These are phyloP conservation scores for Capsicum chinense DNA, from an alignment of 257 asterid species.

Conservation along the genomic window DNA sequence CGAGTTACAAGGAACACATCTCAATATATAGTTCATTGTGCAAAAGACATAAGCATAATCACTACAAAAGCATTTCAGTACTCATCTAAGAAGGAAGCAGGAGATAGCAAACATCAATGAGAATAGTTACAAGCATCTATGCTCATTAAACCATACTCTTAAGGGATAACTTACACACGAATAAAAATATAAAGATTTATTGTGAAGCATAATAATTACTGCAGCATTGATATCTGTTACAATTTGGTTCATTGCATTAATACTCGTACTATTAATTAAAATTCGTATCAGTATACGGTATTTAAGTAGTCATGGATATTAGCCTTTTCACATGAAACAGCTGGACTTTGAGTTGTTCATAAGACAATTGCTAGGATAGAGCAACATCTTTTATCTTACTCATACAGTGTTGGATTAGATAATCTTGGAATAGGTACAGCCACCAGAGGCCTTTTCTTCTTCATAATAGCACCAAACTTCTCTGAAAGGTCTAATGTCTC, in stretches of 20 bases:
- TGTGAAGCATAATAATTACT: not conserved
- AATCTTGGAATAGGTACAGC: conserved; percentile 64
- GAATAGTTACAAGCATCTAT: not conserved
- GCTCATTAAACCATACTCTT: not conserved
- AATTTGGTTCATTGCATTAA: not conserved
- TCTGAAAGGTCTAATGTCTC: conserved; percentile 51
- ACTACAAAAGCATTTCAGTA: not conserved
- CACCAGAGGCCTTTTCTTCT: conserved; percentile 54
- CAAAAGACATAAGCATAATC: not conserved
- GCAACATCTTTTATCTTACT: conserved; percentile 24
- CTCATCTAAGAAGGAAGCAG: not conserved
- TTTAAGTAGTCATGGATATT: not conserved
- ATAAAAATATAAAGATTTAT: not conserved
- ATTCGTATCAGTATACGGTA: not conserved
- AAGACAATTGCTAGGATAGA: not conserved
- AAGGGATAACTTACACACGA: not conserved
- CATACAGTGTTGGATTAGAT: conserved; percentile 42
- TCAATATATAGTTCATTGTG: not conserved
- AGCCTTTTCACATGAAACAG: not conserved
- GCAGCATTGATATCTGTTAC: no score
- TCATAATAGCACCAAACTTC: conserved; percentile 65
- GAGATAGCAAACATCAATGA: not conserved
- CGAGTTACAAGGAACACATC: not conserved
- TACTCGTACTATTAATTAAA: not conserved
- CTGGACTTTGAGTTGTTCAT: no score